Percentiles rank a stretch among this genome's conserved stretches.
Evolutionary conservation across 208 protist species (phyloP).

Genomic region (Crithidia expoeki): DNA sequence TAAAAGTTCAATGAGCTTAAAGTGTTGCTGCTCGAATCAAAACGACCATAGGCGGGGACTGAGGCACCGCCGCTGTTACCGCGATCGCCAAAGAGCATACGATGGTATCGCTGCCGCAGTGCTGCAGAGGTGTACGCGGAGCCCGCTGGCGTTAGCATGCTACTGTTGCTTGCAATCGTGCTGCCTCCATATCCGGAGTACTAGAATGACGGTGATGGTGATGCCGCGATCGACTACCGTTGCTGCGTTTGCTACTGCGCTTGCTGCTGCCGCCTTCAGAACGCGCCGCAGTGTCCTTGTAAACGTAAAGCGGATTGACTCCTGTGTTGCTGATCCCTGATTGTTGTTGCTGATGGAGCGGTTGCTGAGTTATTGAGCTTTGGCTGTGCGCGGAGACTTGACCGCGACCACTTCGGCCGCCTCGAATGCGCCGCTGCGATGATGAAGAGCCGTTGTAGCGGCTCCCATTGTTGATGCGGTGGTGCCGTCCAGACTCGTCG

Average conservation of each 20-base stretch:
- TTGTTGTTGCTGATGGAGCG: not conserved
- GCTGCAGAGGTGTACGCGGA: constrained; percentile 25
- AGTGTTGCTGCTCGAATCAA: not conserved
- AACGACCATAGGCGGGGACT: not conserved
- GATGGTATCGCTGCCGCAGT: constrained; percentile 37
- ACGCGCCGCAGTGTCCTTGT: constrained; percentile 9
- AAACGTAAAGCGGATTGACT: not conserved
- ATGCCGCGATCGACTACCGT: constrained; percentile 26
- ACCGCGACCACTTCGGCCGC: not conserved
- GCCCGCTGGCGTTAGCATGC: constrained; percentile 12
- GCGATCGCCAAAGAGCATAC: constrained; percentile 28
- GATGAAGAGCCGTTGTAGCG: not conserved
- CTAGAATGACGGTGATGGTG: constrained; percentile 4
- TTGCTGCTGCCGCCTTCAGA: constrained; percentile 52
- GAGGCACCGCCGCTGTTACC: constrained; percentile 4
- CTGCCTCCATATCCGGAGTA: not conserved
- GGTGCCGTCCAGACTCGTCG: not conserved
- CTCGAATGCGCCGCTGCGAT: not conserved
- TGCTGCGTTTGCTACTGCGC: constrained; percentile 47
- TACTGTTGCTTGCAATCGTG: constrained; percentile 7
- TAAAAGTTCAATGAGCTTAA: constrained; percentile 11
- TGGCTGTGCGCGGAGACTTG: not conserved
- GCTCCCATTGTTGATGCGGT: not conserved
- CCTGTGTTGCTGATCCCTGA: not conserved
- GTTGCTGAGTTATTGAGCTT: not conserved